A percentile compares a stretch with the other conserved stretches of the same genome.
Evolutionary conservation across 129 eudicot species (phyloP).

Genomic region (Scalesia atractyloides): DNA sequence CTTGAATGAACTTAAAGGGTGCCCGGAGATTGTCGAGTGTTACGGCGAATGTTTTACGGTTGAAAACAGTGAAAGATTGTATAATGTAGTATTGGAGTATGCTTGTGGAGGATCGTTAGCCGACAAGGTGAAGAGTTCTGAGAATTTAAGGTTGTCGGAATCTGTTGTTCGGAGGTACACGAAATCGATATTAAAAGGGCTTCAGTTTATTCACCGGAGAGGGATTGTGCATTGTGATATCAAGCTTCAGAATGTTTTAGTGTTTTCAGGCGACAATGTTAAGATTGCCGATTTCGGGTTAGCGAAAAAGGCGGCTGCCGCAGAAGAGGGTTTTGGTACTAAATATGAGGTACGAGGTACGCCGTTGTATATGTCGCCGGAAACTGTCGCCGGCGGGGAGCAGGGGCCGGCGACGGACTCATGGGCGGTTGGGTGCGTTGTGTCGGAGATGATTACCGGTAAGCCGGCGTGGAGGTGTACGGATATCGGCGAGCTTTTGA

Average conservation of each 20-base stretch:
- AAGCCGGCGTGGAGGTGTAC: slow-evolving; percentile 58
- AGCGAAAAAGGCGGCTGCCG: slow-evolving; percentile 18
- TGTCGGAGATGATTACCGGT: slow-evolving; percentile 72
- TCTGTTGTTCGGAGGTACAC: slow-evolving; percentile 26
- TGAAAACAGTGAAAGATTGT: slow-evolving; percentile 55
- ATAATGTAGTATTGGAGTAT: slow-evolving; percentile 64
- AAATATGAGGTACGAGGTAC: slow-evolving; percentile 59
- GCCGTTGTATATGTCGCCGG: slow-evolving; percentile 83
- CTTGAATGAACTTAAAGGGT: slow-evolving; percentile 47
- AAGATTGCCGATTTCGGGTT: slow-evolving; percentile 49
- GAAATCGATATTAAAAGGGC: slow-evolving; percentile 29
- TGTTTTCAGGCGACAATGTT: slow-evolving; percentile 5
- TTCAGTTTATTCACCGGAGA: slow-evolving; percentile 25
- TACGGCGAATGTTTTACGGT: slow-evolving; percentile 44
- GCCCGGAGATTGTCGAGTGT: slow-evolving; percentile 51
- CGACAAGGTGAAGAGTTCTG: slow-evolving; percentile 38
- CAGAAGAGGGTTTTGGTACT: background rate
- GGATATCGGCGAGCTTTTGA: slow-evolving; percentile 41
- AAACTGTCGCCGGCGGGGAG: slow-evolving; percentile 54
- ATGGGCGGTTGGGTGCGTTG: slow-evolving; percentile 88
- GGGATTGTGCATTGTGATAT: slow-evolving; percentile 48
- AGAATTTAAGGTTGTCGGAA: slow-evolving; percentile 20
- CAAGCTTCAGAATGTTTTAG: slow-evolving; percentile 34
- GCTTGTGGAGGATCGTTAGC: slow-evolving; percentile 67
- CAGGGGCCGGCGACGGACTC: slow-evolving; percentile 62